Evolutionary conservation across 495 filamentous ascomycete species (phyloP), one percentile per base, ranked within the genome.

Genomic region (Gamarada debralockiae): DNA sequence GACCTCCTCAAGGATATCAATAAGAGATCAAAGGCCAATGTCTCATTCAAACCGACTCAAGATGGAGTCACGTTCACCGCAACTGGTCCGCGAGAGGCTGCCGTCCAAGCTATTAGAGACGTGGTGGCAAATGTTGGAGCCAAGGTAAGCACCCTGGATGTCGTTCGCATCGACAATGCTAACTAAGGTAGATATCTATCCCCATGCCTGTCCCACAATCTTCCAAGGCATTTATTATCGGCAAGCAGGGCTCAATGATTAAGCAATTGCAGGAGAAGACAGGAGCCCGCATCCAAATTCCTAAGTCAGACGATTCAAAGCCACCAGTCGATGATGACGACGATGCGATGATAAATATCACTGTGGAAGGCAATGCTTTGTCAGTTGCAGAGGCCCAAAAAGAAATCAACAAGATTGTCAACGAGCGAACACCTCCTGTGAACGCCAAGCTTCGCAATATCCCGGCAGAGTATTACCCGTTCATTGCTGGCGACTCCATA

Each of bases 391-490:
- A 90, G 68, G 93, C 95, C 34, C 79, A 82, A 40, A 80, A 83
- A n/a, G 83, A 85, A 48, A 90, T 99, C 52, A 78, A 85, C 59
- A 79, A 79, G 48, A 96, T 97, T 63, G 88, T 88, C 20, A 86
- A 85, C 59, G 91, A 96, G 68, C 85, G 87, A 22, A 84, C 85
- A 15, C 85, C 90, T 15, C 90, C 82, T 59, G 84, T 92, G 63
- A 92, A 77, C 67, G 67, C 89, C 25, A 82, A 83, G 31, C 66
- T 98, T 54, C 85, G 83, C 66, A 78, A 85, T 14, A 85, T 97
- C 52, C 92, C 92, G 2, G 83, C 92, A 17, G 90, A 96, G 65
- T 95, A 89, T 66, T 99, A 90, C 70, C 95, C 92, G 13, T 97
- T 97, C 73, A 87, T 99, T 65, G 85, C 88, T 21, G 92, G 92